phyloP scores from a whole-genome alignment of 371 early-diverging fungal species.

The Mucor saturninus region DNA sequence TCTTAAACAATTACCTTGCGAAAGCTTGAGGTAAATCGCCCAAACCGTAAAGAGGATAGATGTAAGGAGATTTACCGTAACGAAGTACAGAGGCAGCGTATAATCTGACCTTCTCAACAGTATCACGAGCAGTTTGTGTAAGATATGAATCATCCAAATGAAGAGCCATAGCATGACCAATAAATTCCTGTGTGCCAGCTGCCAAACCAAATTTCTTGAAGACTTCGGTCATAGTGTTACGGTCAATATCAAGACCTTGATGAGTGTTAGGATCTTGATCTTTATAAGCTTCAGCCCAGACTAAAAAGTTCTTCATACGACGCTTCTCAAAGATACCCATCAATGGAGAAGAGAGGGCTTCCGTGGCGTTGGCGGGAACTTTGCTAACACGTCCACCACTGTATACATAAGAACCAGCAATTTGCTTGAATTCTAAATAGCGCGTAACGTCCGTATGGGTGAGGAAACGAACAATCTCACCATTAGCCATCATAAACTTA shows the following conservation, averaged over 20 bases:
- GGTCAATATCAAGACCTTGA: conserved; percentile 80
- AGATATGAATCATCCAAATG: conserved; percentile 96
- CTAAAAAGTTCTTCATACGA: conserved; percentile 95
- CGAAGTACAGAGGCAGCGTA: conserved; percentile 94
- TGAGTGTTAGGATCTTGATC: conserved; percentile 84
- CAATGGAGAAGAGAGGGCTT: conserved; percentile 87
- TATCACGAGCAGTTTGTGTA: conserved; percentile 84
- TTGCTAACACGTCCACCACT: conserved; percentile 88
- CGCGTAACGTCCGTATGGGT: conserved; percentile 96
- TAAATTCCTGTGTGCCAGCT: conserved; percentile 94
- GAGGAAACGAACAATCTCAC: conserved; percentile 84
- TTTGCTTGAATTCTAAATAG: conserved; percentile 97
- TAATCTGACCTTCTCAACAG: conserved; percentile 93
- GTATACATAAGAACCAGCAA: conserved; percentile 96
- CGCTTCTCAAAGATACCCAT: conserved; percentile 98
- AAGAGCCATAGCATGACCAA: conserved; percentile 98
- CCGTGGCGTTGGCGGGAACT: conserved; percentile 94
- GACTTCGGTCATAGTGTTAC: conserved; percentile 81
- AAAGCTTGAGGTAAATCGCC: conserved; percentile 99
- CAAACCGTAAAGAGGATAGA: conserved; percentile 99
- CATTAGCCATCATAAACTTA: conserved; percentile 99
- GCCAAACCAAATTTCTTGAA: conserved; percentile 95
- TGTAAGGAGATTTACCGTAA: conserved; percentile 98
- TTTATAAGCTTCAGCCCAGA: conserved; percentile 88
- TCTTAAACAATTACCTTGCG: conserved; percentile 75